These are phyloP conservation scores for Backusella tarrabulga DNA, from an alignment of 192 early-diverging fungal genomes.

Conservation along the genomic window DNA sequence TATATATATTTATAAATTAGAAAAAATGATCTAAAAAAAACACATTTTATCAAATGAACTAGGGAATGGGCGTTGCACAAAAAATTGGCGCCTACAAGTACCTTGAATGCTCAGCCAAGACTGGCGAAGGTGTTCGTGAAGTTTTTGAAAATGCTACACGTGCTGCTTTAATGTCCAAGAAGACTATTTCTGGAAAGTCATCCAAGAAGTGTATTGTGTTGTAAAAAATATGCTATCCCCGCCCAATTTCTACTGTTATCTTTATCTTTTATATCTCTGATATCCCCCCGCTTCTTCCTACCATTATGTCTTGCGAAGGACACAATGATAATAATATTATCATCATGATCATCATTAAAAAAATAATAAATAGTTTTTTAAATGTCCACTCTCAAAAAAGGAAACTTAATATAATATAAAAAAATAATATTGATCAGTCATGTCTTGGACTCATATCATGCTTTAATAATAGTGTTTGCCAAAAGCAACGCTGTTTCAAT, in stretches of 20 bases:
- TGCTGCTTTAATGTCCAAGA: conserved; percentile 11
- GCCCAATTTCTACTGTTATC: background rate
- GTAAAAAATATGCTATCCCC: background rate
- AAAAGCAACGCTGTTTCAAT: too few relatives aligned
- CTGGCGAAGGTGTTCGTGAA: conserved; percentile 73
- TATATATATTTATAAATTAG: background rate
- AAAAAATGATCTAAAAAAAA: background rate
- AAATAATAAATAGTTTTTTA: background rate
- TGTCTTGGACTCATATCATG: too few relatives aligned
- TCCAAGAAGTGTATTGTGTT: conserved; percentile 21
- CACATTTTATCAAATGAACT: background rate
- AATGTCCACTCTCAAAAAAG: background rate
- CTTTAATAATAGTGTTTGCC: too few relatives aligned
- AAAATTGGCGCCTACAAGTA: conserved; percentile 80
- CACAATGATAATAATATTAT: conserved; percentile 2
- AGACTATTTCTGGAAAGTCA: conserved; percentile 13
- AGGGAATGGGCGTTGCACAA: conserved; percentile 66
- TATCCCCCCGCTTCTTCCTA: background rate
- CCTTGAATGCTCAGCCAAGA: conserved; percentile 82
- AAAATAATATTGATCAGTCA: too few relatives aligned
- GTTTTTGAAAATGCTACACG: conserved; percentile 82
- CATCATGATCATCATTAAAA: background rate
- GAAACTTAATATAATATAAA: background rate
- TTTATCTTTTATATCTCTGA: background rate
- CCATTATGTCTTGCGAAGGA: background rate